Base-by-base conservation (phyloP, 1,284 basidiomycete genomes). In the Phellinidium pouzarii region DNA sequence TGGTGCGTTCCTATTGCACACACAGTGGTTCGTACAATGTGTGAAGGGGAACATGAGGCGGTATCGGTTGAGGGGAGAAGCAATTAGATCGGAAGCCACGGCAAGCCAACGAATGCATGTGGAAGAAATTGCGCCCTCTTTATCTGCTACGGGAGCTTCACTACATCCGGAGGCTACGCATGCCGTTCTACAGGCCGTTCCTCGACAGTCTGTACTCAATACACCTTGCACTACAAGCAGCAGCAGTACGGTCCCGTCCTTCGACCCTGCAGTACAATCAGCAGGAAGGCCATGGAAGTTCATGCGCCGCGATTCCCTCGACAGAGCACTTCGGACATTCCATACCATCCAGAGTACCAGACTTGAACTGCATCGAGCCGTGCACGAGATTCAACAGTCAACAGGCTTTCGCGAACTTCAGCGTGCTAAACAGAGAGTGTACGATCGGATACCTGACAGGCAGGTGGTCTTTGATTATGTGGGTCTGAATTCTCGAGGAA, bases 21-120 rank as follows among this genome's bases (percentile, higher is more conserved):
- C 67, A 1, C 61, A 66, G 29, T 82, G 80, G 80, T 82, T 82
- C 66, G 56, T 60, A 4, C 75, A 73, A 8, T 80, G 77, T 48
- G 44, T 82, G 40, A 68, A 65, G 48, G 78, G 79, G 0, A 77
- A 80, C 58, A 46, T 76, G 40, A 70, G 69, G 56, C 67, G 75
- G 7, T 62, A 64, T 8, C 58, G 59, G 43, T 26, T 40, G 17
- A 42, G 41, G 54, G 42, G 19, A 34, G 25, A 29, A 7, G 38
- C 4, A n/a, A 8, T 12, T 34, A 12, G 3, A 31, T 36, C 17
- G 29, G 27, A 7, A 34, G 2, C 7, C 14, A 34, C 26, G n/a
- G n/a, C n/a, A n/a, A n/a, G n/a, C n/a, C n/a, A n/a, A n/a, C n/a
- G n/a, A n/a, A n/a, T n/a, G n/a, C n/a, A n/a, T n/a, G n/a, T n/a